Base-by-base conservation (phyloP, 441 rosid genomes). In the Pelargonium myrrhifolium region DNA sequence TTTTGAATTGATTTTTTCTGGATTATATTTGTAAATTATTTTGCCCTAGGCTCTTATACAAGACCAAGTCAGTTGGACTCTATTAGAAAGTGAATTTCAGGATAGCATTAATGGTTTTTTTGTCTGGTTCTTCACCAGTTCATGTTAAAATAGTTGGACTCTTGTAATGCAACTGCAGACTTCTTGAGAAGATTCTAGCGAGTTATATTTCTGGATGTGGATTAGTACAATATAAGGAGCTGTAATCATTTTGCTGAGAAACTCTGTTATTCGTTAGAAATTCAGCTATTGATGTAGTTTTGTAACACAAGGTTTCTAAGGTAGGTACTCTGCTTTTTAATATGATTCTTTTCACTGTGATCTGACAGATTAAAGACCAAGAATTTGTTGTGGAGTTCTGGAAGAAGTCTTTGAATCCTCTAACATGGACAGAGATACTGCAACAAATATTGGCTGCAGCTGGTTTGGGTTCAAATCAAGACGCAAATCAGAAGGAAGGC, bases 381-480 rank as follows among this genome's bases (percentile, higher is more conserved):
- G 81, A 78, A 76, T 76, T 69, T 75, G 37, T 88, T 76, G 67
- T 91, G 58, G 85, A 86, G 72, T 76, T 86, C 77, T 94, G 97
- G 99, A 89, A 82, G 73, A 78, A 74, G 68, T 91, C 92, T 63
- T 74, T 94, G 76, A 94, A 94, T 65, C 89, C 99, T 71, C 85
- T 94, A 68, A 94, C 99, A 64, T 94, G 99, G 99, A 69, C 85
- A 3, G 99, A 94, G 75, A 83, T 89, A 79, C 70, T 94, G 74
- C 89, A 85, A 62, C 97, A 89, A 81, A 78, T 91, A 69, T 75
- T 87, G 78, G 82, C 88, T 71, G 96, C 97, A 56, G 94, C 97
- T 81, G 99, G 99, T 69, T 89, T 84, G 85, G 97, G 96, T 72
- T 85, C 93, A 65, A 81, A 76, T 75, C 84, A 82, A 69, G 84